Base-by-base conservation (phyloP, 1,139 yeast genomes). In the Yamadazyma oceani region DNA sequence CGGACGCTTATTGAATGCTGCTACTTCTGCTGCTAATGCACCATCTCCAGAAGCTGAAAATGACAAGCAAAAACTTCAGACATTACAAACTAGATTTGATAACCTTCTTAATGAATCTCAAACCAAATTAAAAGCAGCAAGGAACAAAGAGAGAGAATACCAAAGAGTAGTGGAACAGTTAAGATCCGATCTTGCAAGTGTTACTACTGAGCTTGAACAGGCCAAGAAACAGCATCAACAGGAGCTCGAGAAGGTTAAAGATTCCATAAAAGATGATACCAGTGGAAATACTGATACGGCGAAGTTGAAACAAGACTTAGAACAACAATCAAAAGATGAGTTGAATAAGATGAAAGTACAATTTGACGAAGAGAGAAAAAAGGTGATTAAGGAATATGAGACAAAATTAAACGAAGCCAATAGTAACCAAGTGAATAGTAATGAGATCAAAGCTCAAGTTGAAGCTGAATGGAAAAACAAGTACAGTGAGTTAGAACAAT, bases 31-130 rank as follows among this genome's bases (percentile, higher is more conserved):
- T 9, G 16, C 12, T 13, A 43, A 23, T 30, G 36, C 38, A 16
- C 35, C 19, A 29, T 41, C 32, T 6, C 51, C 48, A 17, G 51
- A 57, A 34, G 30, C 46, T 24, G 57, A 51, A 17, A 45, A 42
- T 44, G 45, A 39, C 36, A 66, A 57, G 21, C 39, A 46, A 60
- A 55, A 38, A 62, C 49, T 51, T 57, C 62, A 45, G 51, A 53
- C 51, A 46, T 43, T 49, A 21, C 46, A 49, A 32, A 31, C 43
- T 50, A 61, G 58, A 35, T 66, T 57, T 27, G 54, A 50, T 47
- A 53, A 48, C 31, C 51, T 49, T 51, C 67, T 56, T 62, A 68
- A 62, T 23, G 74, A 66, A 42, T 57, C 68, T 28, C 60, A 58
- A 35, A 51, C 58, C 16, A 64, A 55, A 28, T 50, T 61, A 19